Base-by-base conservation (phyloP, 495 filamentous ascomycete species). In the Podospora conica region DNA sequence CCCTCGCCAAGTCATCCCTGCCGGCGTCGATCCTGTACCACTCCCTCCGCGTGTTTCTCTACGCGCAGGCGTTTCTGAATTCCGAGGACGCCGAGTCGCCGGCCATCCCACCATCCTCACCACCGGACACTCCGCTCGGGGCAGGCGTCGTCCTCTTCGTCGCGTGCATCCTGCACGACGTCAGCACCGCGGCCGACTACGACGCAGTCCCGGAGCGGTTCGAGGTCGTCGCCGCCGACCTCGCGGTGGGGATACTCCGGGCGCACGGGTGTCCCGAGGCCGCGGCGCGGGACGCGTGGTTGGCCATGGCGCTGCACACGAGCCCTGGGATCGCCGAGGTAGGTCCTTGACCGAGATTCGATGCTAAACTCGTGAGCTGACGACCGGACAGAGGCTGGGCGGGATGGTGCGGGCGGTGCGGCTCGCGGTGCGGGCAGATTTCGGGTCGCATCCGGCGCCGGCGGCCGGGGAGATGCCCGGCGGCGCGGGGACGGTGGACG, bases 151-250 rank as follows among this genome's bases (percentile, higher is more conserved):
- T 76, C 25, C 63, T 79, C 8, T 78, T 77, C 68, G 75, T 76
- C 1, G 74, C 80, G 1, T 79, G 75, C 68, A 75, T 83, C 65
- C 72, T 80, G 21, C 82, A 84, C 71, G 82, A 82, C 66, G 69
- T 83, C 48, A 80, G 81, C 22, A 75, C 74, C 12, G 71, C 73
- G 0, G n/a, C 27, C n/a, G 63, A 65, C n/a, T 66, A 75, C 61
- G 73, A 82, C 69, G 64, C 69, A 23, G 55, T 70, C 1, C 66
- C 77, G 0, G 75, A 81, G 55, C 76, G 80, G 8, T 84, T 84
- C 67, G 81, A 84, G 64, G 70, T 83, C 66, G 76, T 78, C 22
- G 79, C 78, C 22, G 82, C 76, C 12, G 82, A 83, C 61, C 77
- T 75, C 9, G 78, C 80, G 3, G 74, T 66, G 0, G 58, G 64